Conservation (phyloP, 2,329 filamentous ascomycete genomes). For the Arthrocladium fulminans region DNA sequence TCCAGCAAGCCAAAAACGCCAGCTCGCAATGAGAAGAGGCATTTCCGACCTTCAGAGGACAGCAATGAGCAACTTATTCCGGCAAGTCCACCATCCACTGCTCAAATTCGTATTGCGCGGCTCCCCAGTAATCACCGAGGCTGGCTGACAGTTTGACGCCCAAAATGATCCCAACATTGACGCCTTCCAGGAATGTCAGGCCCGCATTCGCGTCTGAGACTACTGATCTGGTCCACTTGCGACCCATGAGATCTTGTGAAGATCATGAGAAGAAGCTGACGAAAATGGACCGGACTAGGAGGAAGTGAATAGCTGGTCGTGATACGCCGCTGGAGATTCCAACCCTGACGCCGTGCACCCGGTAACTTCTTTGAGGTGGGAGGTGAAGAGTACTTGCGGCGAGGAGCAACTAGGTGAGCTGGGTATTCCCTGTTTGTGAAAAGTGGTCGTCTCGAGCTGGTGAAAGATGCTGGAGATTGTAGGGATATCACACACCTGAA, state of each 20-base stretch:
- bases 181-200: background rate
- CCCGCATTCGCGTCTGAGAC: background rate
- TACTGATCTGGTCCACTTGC: background rate
- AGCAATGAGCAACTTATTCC: background rate
- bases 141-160: background rate
- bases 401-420: background rate
- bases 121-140: no score
- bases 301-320: background rate
- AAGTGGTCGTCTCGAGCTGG: no score
- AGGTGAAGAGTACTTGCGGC: background rate
- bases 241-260: background rate
- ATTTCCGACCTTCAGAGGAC: background rate
- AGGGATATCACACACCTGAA: no score
- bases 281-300: background rate
- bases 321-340: conserved; percentile 3
- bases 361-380: background rate
- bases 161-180: background rate
- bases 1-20: background rate
- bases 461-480: no score
- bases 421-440: no score
- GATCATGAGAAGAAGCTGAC: background rate
- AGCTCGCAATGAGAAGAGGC: background rate
- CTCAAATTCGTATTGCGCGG: no score
- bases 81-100: background rate
- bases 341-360: background rate